phyloP scores from a whole-genome alignment of 2,329 filamentous ascomycete genomes.

The Onygenales sp. region DNA sequence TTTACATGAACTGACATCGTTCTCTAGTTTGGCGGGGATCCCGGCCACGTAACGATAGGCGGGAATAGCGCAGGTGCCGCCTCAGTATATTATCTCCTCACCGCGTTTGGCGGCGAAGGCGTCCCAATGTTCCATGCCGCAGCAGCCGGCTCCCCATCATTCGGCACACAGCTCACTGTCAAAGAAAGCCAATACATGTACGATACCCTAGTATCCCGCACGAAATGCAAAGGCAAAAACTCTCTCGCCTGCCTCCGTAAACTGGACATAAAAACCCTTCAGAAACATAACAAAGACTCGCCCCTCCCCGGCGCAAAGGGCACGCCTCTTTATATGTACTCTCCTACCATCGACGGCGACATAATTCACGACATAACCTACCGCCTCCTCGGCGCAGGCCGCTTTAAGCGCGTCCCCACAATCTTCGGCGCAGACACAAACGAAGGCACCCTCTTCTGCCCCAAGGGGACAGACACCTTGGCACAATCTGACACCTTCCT shows the following conservation, averaged over 20 bases:
- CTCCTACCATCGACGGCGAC: slow-evolving; percentile 42
- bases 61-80: slow-evolving; percentile 59
- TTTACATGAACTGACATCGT: not conserved
- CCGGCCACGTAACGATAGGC: slow-evolving; percentile 56
- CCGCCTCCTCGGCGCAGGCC: slow-evolving; percentile 38
- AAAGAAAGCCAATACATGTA: slow-evolving; percentile 43
- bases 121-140: slow-evolving; percentile 44
- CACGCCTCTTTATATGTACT: slow-evolving; percentile 42
- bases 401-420: slow-evolving; percentile 44
- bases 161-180: slow-evolving; percentile 40
- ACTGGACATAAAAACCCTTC: slow-evolving; percentile 35
- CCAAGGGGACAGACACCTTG: slow-evolving; percentile 38
- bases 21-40: slow-evolving; percentile 57
- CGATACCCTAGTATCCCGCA: slow-evolving; percentile 41
- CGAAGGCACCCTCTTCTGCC: slow-evolving; percentile 56
- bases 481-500: slow-evolving; percentile 47
- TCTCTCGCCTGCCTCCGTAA: slow-evolving; percentile 43
- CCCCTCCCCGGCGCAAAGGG: slow-evolving; percentile 36
- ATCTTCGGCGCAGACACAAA: slow-evolving; percentile 54
- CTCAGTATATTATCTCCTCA: slow-evolving; percentile 56
- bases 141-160: slow-evolving; percentile 46
- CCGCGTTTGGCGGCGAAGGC: slow-evolving; percentile 40
- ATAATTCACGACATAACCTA: slow-evolving; percentile 44
- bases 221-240: slow-evolving; percentile 31
- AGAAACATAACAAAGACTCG: slow-evolving; percentile 36